Evolutionary conservation across 352 stramenopile species (phyloP).

Genomic region (Thraustochytrium striatum): DNA sequence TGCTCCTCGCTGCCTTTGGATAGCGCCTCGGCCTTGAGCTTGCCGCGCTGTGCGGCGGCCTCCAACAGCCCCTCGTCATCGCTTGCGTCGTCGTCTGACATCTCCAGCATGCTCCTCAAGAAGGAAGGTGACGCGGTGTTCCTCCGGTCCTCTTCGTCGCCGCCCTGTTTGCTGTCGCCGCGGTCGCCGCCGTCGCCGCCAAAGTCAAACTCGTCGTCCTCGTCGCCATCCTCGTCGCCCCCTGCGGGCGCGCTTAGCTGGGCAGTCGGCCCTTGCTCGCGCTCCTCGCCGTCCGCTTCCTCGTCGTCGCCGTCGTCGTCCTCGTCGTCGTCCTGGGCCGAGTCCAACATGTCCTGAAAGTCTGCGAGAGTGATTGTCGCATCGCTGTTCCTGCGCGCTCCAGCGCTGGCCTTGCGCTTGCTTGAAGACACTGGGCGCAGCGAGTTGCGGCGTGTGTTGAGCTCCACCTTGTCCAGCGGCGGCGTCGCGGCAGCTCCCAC

Average conservation of each 20-base stretch:
- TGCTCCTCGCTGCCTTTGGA: not conserved
- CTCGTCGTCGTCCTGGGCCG: conserved; percentile 12
- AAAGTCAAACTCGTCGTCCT: conserved; percentile 26
- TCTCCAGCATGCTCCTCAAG: not conserved
- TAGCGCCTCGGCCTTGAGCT: not conserved
- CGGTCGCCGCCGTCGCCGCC: not conserved
- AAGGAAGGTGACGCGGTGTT: conserved; percentile 31
- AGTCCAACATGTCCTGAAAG: conserved; percentile 31
- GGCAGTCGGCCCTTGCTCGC: too few relatives aligned
- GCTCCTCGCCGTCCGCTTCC: too few relatives aligned
- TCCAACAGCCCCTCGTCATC: conserved; percentile 21
- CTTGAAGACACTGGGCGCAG: conserved; percentile 18
- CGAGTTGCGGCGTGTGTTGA: conserved; percentile 29
- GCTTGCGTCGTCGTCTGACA: conserved; percentile 22
- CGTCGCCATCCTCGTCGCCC: conserved; percentile 11
- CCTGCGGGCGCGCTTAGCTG: too few relatives aligned
- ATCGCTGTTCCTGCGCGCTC: not conserved
- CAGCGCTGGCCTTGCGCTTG: not conserved
- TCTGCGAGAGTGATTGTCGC: conserved; percentile 6
- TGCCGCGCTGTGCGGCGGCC: not conserved
- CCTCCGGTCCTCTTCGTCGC: not conserved
- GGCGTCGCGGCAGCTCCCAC: not conserved
- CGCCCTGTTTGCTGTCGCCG: not conserved
- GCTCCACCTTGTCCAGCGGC: not conserved
- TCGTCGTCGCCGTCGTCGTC: conserved; percentile 4